Percentiles rank a stretch among this genome's conserved stretches.
Conservation (phyloP, 2,329 filamentous ascomycete genomes). For the Neodidymelliopsis sp. region DNA sequence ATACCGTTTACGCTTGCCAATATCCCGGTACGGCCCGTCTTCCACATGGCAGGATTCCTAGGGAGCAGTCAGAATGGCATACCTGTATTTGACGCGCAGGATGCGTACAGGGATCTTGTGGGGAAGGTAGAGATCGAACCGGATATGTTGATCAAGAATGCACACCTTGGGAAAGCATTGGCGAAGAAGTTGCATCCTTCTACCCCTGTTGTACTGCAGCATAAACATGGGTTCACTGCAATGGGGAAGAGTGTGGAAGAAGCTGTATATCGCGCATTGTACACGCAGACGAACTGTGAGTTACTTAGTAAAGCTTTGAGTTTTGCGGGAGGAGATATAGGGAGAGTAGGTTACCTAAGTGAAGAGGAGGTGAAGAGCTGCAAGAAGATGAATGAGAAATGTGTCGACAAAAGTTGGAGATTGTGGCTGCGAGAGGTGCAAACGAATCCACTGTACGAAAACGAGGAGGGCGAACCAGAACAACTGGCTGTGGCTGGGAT, state of each 20-base stretch:
- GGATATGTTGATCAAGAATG: constrained; percentile 41
- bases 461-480: constrained; percentile 42
- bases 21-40: constrained; percentile 40
- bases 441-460: constrained; percentile 45
- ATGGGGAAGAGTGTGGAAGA: constrained; percentile 49
- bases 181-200: constrained; percentile 25
- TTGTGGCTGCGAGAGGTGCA: constrained; percentile 53
- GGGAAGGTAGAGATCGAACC: constrained; percentile 9
- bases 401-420: constrained; percentile 49
- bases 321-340: constrained; percentile 38
- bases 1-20: constrained; percentile 50
- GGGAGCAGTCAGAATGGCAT: constrained; percentile 24
- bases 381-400: constrained; percentile 42
- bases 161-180: constrained; percentile 30
- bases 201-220: constrained; percentile 47
- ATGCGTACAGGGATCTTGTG: constrained; percentile 37
- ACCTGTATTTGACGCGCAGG: constrained; percentile 23
- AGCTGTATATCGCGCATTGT: constrained; percentile 53
- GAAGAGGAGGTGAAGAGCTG: constrained; percentile 49
- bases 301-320: constrained; percentile 44
- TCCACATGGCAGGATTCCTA: constrained; percentile 54
- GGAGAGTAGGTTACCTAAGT: constrained; percentile 39
- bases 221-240: constrained; percentile 55
- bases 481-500: constrained; percentile 34
- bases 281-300: constrained; percentile 46